Base-by-base conservation (phyloP, 768 basidiomycete species). In the Tylopilus plumbeoviolaceoides region DNA sequence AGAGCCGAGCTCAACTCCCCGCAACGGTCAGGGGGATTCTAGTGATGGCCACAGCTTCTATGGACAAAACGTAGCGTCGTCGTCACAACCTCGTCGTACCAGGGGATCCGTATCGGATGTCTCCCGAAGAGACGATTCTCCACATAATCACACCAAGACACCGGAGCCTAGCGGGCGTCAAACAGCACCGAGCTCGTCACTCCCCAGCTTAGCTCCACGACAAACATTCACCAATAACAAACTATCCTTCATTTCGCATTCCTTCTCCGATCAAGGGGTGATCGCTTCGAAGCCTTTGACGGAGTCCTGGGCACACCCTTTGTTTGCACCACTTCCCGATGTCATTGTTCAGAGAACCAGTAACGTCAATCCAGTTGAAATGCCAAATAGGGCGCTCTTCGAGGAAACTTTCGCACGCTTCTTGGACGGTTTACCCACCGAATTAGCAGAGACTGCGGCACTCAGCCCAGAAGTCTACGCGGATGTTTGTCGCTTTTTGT, bases 311-410 rank as follows among this genome's bases (percentile, higher is more conserved):
- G 64, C 59, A 44, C 77, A 84, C 57, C 74, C 77, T 4, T 68
- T 75, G 10, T 87, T 86, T 60, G 73, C 78, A 23, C 78, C 84
- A 2, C 79, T 88, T 46, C 85, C 85, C 4, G 73, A 79, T 44
- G 64, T 70, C 56, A 73, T 89, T 53, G 60, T 78, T 58, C 70
- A 85, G 65, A 67, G 79, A 59, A 75, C 94, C 61, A 68, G 66
- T 44, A 72, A 71, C 23, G 72, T 82, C 41, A 78, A 77, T 59
- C 73, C 78, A 20, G 72, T 75, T 38, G 83, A 85, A 59, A 81
- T 87, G 78, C 85, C 86, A 5, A 72, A 69, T 42, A 75, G 82
- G 35, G 70, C 70, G 23, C 70, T 71, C 17, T 87, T 82, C 54
- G 79, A 85, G 40, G 76, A 75, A 39, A 63, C 68, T 5, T 68